These are phyloP conservation scores for Cylindrodendrum hubeiense DNA, from an alignment of 2,329 filamentous ascomycete genomes.

Conservation along the genomic window DNA sequence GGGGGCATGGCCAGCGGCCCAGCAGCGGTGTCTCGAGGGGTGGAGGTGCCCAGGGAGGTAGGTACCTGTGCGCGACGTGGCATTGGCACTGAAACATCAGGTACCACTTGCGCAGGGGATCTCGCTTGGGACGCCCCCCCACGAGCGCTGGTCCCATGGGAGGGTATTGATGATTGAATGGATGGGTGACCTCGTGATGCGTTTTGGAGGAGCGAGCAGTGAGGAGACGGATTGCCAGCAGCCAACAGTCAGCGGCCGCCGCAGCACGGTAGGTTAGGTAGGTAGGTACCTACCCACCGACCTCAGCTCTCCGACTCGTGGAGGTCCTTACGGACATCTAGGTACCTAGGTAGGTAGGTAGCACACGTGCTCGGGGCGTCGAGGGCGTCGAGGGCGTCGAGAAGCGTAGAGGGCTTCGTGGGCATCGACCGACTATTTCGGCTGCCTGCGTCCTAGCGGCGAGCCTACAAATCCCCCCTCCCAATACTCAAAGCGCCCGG, in stretches of 20 bases:
- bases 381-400: too few relatives aligned
- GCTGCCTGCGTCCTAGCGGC: not conserved
- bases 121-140: not conserved
- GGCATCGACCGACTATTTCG: too few relatives aligned
- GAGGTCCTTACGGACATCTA: too few relatives aligned
- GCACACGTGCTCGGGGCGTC: too few relatives aligned
- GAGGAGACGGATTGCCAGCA: not conserved
- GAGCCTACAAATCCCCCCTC: not conserved
- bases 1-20: not conserved
- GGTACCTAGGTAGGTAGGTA: too few relatives aligned
- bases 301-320: not conserved
- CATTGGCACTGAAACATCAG: constrained; percentile 4
- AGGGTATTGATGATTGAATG: constrained; percentile 1
- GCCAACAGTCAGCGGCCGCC: not conserved
- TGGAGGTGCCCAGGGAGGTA: not conserved
- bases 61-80: constrained; percentile 1
- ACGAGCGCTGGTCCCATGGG: not conserved
- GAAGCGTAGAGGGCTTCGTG: too few relatives aligned
- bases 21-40: not conserved
- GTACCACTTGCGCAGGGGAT: constrained; percentile 5
- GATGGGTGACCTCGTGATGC: not conserved
- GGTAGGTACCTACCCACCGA: too few relatives aligned
- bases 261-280: not conserved
- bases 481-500: not conserved
- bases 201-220: not conserved